Evolutionary conservation across 2,329 filamentous ascomycete species (phyloP).

Genomic region (Hypoxylon rubiginosum): DNA sequence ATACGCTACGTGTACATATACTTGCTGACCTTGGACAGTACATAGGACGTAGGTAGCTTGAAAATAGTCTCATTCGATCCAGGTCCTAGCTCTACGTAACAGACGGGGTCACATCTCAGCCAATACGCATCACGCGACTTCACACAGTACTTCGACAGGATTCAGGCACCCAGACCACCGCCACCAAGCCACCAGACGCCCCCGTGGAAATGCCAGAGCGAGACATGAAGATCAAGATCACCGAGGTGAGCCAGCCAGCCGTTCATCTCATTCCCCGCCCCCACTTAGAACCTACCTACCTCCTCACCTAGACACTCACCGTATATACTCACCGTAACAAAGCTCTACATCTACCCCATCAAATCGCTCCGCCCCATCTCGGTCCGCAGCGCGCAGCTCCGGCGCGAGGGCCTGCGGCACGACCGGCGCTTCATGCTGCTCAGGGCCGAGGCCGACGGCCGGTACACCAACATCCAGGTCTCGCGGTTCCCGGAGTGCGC

Average conservation of each 20-base stretch:
- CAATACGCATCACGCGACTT: not conserved
- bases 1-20: not conserved
- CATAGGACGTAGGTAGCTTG: not conserved
- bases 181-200: not conserved
- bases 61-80: not conserved
- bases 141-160: not conserved
- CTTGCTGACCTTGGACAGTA: not conserved
- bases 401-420: slow-evolving; percentile 72
- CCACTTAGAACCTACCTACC: not conserved
- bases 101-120: not conserved
- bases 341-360: slow-evolving; percentile 81
- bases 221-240: slow-evolving; percentile 37
- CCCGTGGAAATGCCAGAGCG: slow-evolving; percentile 6
- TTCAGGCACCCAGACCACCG: not conserved
- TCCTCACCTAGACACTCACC: slow-evolving; percentile 7
- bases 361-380: slow-evolving; percentile 76
- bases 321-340: slow-evolving; percentile 5
- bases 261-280: not conserved
- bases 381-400: slow-evolving; percentile 66
- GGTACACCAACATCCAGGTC: slow-evolving; percentile 66
- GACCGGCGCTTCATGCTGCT: slow-evolving; percentile 81
- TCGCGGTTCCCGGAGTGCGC: slow-evolving; percentile 69
- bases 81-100: not conserved
- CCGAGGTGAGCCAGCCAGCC: slow-evolving; percentile 34
- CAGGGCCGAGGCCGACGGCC: slow-evolving; percentile 59